A percentile compares a stretch with the other conserved stretches of the same genome.
Conservation (phyloP, 768 basidiomycete genomes). For the Tubosaeta sp. region DNA sequence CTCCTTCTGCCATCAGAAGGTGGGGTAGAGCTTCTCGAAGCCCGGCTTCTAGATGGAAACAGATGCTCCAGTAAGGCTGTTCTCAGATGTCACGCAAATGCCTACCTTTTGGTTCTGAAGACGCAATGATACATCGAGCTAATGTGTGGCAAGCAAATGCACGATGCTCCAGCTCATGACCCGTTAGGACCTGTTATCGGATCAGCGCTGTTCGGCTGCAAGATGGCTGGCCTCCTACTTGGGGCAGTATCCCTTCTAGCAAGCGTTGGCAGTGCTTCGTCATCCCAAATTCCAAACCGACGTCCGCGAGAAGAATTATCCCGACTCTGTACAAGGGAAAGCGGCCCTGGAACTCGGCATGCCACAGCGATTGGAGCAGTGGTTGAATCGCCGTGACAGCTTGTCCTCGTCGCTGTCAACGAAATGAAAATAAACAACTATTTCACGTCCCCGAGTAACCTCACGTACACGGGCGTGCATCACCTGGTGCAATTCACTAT, state of each 20-base stretch:
- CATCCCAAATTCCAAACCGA: slow-evolving; percentile 75
- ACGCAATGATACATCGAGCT: slow-evolving; percentile 70
- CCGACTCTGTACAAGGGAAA: slow-evolving; percentile 64
- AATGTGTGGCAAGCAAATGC: slow-evolving; percentile 71
- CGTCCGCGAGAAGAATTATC: slow-evolving; percentile 70
- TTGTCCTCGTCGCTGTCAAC: slow-evolving; percentile 57
- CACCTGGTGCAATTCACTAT: slow-evolving; percentile 41
- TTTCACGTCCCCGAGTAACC: slow-evolving; percentile 10
- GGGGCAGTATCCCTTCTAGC: slow-evolving; percentile 78
- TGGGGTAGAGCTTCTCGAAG: slow-evolving; percentile 58
- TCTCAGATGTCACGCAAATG: neutral
- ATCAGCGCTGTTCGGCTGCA: neutral
- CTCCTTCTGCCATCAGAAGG: slow-evolving; percentile 60
- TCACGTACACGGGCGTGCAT: slow-evolving; percentile 38
- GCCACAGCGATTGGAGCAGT: slow-evolving; percentile 70
- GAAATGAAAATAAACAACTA: slow-evolving; percentile 3
- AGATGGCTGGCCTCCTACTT: slow-evolving; percentile 41
- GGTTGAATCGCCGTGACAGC: slow-evolving; percentile 58
- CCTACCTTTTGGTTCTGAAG: slow-evolving; percentile 46
- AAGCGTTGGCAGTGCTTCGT: slow-evolving; percentile 58
- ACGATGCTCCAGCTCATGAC: slow-evolving; percentile 71
- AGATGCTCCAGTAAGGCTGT: slow-evolving; percentile 13
- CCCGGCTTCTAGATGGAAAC: slow-evolving; percentile 23
- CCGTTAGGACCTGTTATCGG: slow-evolving; percentile 55
- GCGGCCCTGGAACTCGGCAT: slow-evolving; percentile 73